Evolutionary conservation across 2,329 filamentous ascomycete genomes (phyloP), one percentile per base, ranked within the genome.

Genomic region (Iodosphaeria phyllophila): DNA sequence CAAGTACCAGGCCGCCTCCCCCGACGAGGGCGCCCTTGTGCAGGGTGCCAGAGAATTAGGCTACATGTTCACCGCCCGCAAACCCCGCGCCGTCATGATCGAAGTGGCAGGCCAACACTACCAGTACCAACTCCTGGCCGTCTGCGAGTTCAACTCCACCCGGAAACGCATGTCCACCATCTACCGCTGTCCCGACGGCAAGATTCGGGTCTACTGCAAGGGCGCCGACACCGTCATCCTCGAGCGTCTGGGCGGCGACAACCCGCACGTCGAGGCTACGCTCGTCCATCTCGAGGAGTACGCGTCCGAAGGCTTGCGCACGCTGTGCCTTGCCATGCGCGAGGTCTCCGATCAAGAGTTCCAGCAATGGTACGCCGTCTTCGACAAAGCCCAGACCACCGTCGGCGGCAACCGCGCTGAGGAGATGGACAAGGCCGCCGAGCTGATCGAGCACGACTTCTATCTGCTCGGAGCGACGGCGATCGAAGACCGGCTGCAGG

Each of bases 131-230:
- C 61, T 98, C 19, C 56, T 98, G 30, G 86, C 86, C 3, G 84
- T 98, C n/a, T 93, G 86, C 47, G 89, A 98, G 49, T 98, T 98
- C 60, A 98, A 98, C 53, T 95, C 89, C 2, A 89, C 83, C 6
- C 66, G 89, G 40, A 98, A 98, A 56, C 66, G 89, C 36, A 98
- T 98, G 89, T 95, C 89, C 6, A 79, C 86, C 13, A 91, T 98
- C 36, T 93, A 91, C 56, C 73, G 91, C 26, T 93, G 86, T 43
- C 89, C 89, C 0, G 86, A 95, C 52, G 89, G 89, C 33, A 92
- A 89, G 54, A 76, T 98, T 30, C 65, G 89, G 25, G 73, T 82
- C 39, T 98, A 93, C 51, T 86, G 75, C 54, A 98, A 98, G 54
- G 89, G 89, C 39, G 89, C 89, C 22, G 89, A 98, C 47, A 98